Evolutionary conservation across 495 filamentous ascomycete genomes (phyloP).

Genomic region (Penicillium verhagenii): DNA sequence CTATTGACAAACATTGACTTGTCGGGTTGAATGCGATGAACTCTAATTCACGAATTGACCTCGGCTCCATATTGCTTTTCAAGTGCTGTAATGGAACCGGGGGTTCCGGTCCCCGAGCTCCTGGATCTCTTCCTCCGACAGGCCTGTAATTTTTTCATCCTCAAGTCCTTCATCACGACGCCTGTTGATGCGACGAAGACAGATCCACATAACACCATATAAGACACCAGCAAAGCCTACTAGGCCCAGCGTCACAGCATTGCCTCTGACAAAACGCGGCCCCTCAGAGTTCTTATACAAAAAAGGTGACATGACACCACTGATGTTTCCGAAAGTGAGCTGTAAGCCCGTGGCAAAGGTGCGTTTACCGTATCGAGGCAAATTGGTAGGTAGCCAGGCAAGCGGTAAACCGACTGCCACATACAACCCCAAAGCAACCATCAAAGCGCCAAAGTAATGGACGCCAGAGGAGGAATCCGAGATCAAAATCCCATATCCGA

Average conservation of each 20-base stretch:
- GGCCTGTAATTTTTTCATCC: slow-evolving; percentile 51
- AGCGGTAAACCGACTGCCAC: slow-evolving; percentile 67
- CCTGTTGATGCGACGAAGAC: slow-evolving; percentile 54
- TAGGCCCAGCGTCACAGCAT: slow-evolving; percentile 47
- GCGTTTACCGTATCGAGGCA: slow-evolving; percentile 70
- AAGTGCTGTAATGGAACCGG: slow-evolving; percentile 57
- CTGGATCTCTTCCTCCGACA: slow-evolving; percentile 63
- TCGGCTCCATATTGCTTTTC: slow-evolving; percentile 9
- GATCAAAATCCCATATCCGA: slow-evolving; percentile 68
- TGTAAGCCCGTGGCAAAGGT: slow-evolving; percentile 69
- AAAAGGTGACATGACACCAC: slow-evolving; percentile 69
- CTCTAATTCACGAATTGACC: background rate
- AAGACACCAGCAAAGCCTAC: slow-evolving; percentile 40
- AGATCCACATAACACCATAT: slow-evolving; percentile 55
- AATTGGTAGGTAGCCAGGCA: slow-evolving; percentile 60
- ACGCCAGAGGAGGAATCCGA: slow-evolving; percentile 57
- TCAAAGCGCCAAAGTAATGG: slow-evolving; percentile 70
- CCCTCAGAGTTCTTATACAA: slow-evolving; percentile 41
- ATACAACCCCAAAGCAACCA: slow-evolving; percentile 71
- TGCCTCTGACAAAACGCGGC: slow-evolving; percentile 42
- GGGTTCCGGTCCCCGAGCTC: slow-evolving; percentile 71
- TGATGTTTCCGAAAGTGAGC: slow-evolving; percentile 62
- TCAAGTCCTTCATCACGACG: slow-evolving; percentile 52
- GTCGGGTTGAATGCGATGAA: background rate
- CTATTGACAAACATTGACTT: background rate